These are phyloP conservation scores for Glebionis coronaria DNA, from an alignment of 129 eudicot genomes.

Conservation along the genomic window DNA sequence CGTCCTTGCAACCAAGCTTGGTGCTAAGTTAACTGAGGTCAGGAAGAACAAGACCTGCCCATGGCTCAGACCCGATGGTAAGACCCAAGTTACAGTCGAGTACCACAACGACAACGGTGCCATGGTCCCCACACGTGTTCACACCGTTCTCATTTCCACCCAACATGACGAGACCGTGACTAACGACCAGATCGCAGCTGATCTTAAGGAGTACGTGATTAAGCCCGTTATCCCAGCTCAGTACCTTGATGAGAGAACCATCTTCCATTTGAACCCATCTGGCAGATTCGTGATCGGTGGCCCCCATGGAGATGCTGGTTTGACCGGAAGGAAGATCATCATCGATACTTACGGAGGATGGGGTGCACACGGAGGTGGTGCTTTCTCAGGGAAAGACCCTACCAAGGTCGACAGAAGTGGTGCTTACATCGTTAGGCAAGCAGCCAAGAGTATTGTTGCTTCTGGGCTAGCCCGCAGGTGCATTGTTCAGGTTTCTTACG, in stretches of 20 bases:
- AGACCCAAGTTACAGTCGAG: slow-evolving; percentile 67
- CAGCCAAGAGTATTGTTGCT: slow-evolving; percentile 67
- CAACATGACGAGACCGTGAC: slow-evolving; percentile 62
- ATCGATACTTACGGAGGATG: slow-evolving; percentile 43
- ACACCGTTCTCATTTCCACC: slow-evolving; percentile 61
- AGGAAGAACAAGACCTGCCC: slow-evolving; percentile 63
- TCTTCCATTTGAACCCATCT: slow-evolving; percentile 58
- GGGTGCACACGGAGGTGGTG: slow-evolving; percentile 57
- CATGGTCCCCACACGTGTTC: slow-evolving; percentile 57
- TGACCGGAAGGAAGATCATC: slow-evolving; percentile 55
- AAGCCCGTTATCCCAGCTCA: slow-evolving; percentile 53
- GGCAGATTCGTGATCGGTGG: slow-evolving; percentile 61
- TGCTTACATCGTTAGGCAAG: slow-evolving; percentile 76
- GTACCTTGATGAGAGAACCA: slow-evolving; percentile 57
- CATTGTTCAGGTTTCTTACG: slow-evolving; percentile 70
- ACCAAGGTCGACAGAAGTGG: slow-evolving; percentile 76
- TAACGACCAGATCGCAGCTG: slow-evolving; percentile 47
- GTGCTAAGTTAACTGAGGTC: slow-evolving; percentile 63
- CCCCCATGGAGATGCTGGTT: slow-evolving; percentile 61
- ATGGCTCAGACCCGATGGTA: slow-evolving; percentile 61
- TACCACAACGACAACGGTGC: slow-evolving; percentile 56
- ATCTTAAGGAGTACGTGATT: slow-evolving; percentile 53
- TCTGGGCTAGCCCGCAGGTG: slow-evolving; percentile 72
- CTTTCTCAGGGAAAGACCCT: slow-evolving; percentile 69
- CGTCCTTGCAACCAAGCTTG: slow-evolving; percentile 67